A percentile compares a stretch with the other conserved stretches of the same genome.
Conservation (phyloP, 352 stramenopile genomes). For the Saprolegnia parasitica region DNA sequence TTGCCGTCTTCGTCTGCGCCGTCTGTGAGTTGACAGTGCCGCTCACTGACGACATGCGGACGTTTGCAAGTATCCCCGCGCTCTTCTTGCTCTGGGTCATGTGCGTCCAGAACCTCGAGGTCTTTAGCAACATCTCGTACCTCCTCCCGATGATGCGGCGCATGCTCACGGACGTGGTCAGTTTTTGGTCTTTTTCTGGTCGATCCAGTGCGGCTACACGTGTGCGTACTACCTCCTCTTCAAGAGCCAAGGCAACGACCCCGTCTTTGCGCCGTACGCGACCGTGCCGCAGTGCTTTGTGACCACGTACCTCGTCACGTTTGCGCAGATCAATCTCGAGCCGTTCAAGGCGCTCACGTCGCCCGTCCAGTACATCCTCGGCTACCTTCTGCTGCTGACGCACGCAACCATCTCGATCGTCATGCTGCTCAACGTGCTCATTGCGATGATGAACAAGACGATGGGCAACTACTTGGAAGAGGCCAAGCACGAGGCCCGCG, state of each 20-base stretch:
- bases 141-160: slow-evolving; percentile 19
- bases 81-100: neutral
- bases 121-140: neutral
- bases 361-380: neutral
- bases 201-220: slow-evolving; percentile 7
- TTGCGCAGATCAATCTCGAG: slow-evolving; percentile 3
- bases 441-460: slow-evolving; percentile 24
- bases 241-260: neutral
- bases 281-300: neutral
- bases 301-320: slow-evolving; percentile 4
- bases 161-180: slow-evolving; percentile 11
- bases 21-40: neutral
- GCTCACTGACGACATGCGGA: neutral
- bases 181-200: slow-evolving; percentile 9
- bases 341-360: neutral
- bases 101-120: slow-evolving; percentile 12
- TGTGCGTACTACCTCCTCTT: slow-evolving; percentile 23
- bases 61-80: neutral
- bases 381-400: neutral
- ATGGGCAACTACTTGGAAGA: neutral
- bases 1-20: neutral
- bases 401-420: slow-evolving; percentile 1
- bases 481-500: no score
- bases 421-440: slow-evolving; percentile 17
- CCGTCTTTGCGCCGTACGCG: neutral